Base-by-base conservation (phyloP, 768 basidiomycete species). In the Tephrocybe sp. region DNA sequence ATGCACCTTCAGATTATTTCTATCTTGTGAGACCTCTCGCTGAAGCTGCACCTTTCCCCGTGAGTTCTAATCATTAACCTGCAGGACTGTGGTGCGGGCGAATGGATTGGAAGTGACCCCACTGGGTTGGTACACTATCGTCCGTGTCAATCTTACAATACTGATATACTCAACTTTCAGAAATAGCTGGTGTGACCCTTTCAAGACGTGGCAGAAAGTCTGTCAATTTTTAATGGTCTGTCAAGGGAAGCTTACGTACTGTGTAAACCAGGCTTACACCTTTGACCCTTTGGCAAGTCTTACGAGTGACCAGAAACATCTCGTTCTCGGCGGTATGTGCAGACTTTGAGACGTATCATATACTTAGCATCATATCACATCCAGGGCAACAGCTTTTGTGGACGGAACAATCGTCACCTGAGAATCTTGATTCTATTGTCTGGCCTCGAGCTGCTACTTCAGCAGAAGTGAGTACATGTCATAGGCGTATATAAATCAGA, bases 121-220 rank as follows among this genome's bases (percentile, higher is more conserved):
- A 52, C 54, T n/a, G 75, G 67, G 73, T 77, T 59, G 42, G 70
- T 57, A 18, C 43, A 34, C 21, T 31, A 4, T 9, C 3, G n/a
- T n/a, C n/a, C n/a, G 2, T 28, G 26, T n/a, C 24, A 30, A n/a
- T 24, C 9, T 13, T 16, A 26, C 18, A 22, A 16, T 11, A 44
- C 45, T 40, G 1, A 51, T 8, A 13, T 3, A 15, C 26, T 9
- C 13, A 16, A 42, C 13, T 47, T 32, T 52, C 40, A 78, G 79
- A 9, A 80, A 80, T 49, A 83, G 81, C 57, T 88, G 86, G 84
- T 87, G 84, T 59, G 85, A 85, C 55, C 85, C 86, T 0, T 89
- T 84, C 79, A 89, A 89, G 66, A 81, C 83, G 4, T 92, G 89
- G 89, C 82, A 86, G 60, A 77, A 81, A 67, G 85, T 26, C 5